A percentile compares a stretch with the other conserved stretches of the same genome.
These are phyloP conservation scores for Orychophragmus violaceus DNA, from an alignment of 345 rosid genomes.

Conservation along the genomic window DNA sequence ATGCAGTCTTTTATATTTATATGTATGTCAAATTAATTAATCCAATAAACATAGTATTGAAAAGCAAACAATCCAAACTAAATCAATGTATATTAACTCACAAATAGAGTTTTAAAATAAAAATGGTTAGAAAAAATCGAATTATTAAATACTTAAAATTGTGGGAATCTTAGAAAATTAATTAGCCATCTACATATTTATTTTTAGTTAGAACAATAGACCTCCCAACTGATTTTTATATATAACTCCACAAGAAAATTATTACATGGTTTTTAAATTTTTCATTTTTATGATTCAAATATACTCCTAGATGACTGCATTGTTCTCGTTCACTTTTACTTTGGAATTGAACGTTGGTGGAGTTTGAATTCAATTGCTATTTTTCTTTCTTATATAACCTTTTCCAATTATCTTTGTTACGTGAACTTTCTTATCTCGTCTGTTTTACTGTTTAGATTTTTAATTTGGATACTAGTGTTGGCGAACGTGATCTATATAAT, in stretches of 20 bases:
- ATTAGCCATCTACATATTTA: neutral
- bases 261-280: neutral
- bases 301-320: neutral
- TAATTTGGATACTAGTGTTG: neutral
- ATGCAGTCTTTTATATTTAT: neutral
- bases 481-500: neutral
- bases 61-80: neutral
- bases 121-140: neutral
- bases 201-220: neutral
- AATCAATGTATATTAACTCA: neutral
- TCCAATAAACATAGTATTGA: neutral
- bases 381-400: neutral
- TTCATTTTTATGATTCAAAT: neutral
- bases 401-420: neutral
- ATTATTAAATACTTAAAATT: no score
- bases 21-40: neutral
- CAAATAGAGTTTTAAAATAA: neutral
- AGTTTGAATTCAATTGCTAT: neutral
- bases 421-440: neutral
- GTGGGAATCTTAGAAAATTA: neutral
- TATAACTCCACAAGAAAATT: neutral
- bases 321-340: slow-evolving; percentile 1
- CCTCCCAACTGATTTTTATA: neutral
- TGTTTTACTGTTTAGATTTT: neutral
- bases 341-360: slow-evolving; percentile 13